phyloP scores from a whole-genome alignment of 1,284 basidiomycete genomes.

The Acaromyces ingoldii region DNA sequence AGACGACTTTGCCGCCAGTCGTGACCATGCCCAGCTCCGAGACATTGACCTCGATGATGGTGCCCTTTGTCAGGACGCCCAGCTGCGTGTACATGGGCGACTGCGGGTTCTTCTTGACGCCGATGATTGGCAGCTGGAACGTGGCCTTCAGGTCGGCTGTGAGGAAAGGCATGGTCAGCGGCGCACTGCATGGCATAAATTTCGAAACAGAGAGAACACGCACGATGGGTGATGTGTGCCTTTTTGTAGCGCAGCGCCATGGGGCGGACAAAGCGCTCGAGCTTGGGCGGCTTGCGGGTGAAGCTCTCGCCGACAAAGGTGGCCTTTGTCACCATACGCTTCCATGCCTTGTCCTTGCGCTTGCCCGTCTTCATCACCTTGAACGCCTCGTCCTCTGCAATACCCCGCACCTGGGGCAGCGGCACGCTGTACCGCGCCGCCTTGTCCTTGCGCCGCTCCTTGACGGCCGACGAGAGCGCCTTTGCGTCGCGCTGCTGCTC shows the following conservation, averaged over 20 bases:
- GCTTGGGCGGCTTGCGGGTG: slow-evolving; percentile 96
- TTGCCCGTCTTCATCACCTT: slow-evolving; percentile 98
- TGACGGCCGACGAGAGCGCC: slow-evolving; percentile 92
- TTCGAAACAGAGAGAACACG: slow-evolving; percentile 49
- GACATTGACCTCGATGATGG: slow-evolving; percentile 93
- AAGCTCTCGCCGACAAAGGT: slow-evolving; percentile 98
- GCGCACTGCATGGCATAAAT: not conserved
- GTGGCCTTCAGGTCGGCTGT: slow-evolving; percentile 93
- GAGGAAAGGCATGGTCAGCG: not conserved
- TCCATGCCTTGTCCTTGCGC: slow-evolving; percentile 95
- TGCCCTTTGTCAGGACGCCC: slow-evolving; percentile 97
- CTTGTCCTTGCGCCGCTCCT: slow-evolving; percentile 98
- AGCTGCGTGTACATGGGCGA: slow-evolving; percentile 86
- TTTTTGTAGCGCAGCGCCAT: slow-evolving; percentile 97
- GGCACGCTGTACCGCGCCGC: slow-evolving; percentile 97
- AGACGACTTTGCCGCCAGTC: slow-evolving; percentile 84
- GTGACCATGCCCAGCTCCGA: slow-evolving; percentile 77
- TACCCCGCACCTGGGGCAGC: slow-evolving; percentile 91
- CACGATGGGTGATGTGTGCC: slow-evolving; percentile 97
- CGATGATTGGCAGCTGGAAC: slow-evolving; percentile 95
- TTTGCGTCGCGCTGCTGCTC: slow-evolving; percentile 97
- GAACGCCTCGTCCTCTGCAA: slow-evolving; percentile 99
- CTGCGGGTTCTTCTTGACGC: slow-evolving; percentile 99
- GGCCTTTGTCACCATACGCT: slow-evolving; percentile 99
- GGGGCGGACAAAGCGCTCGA: slow-evolving; percentile 95